Percentiles rank a stretch among this genome's conserved stretches.
Evolutionary conservation across 1,284 basidiomycete genomes (phyloP).

Genomic region (Rhodotorula sp.): DNA sequence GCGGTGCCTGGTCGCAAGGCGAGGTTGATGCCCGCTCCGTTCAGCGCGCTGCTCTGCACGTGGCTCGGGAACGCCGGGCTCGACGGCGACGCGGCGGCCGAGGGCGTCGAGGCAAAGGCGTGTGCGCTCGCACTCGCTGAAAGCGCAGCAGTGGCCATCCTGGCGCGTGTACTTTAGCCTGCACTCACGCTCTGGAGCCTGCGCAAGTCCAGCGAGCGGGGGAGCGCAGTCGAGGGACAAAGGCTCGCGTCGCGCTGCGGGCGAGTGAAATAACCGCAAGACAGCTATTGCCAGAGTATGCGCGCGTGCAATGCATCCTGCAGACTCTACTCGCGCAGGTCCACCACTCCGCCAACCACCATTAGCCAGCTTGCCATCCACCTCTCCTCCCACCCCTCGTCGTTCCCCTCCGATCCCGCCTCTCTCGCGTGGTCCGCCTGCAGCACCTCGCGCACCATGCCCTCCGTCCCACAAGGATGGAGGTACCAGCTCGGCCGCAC

Average conservation of each 20-base stretch:
- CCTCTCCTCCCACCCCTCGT: constrained; percentile 46
- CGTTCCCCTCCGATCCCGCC: constrained; percentile 39
- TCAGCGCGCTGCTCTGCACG: constrained; percentile 13
- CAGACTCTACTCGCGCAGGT: constrained; percentile 49
- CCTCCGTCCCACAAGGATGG: constrained; percentile 74
- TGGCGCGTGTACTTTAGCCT: background rate
- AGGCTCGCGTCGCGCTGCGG: background rate
- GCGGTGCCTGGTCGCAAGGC: constrained; percentile 17
- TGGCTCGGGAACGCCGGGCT: constrained; percentile 15
- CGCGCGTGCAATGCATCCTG: background rate
- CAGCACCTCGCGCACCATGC: constrained; percentile 64
- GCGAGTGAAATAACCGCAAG: too few species aligned
- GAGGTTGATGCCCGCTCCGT: constrained; percentile 17
- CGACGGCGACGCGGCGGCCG: background rate
- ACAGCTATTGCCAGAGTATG: background rate
- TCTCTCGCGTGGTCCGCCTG: constrained; percentile 51
- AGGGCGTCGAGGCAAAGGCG: background rate
- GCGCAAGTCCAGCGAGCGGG: background rate
- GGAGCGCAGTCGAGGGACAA: background rate
- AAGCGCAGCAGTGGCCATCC: background rate
- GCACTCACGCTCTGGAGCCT: background rate
- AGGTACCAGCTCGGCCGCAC: constrained; percentile 75
- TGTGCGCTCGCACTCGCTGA: background rate
- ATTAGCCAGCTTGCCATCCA: constrained; percentile 75
- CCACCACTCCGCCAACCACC: constrained; percentile 65